These are phyloP conservation scores for Phytophthora hibernalis DNA, from an alignment of 352 stramenopile species.

Conservation along the genomic window DNA sequence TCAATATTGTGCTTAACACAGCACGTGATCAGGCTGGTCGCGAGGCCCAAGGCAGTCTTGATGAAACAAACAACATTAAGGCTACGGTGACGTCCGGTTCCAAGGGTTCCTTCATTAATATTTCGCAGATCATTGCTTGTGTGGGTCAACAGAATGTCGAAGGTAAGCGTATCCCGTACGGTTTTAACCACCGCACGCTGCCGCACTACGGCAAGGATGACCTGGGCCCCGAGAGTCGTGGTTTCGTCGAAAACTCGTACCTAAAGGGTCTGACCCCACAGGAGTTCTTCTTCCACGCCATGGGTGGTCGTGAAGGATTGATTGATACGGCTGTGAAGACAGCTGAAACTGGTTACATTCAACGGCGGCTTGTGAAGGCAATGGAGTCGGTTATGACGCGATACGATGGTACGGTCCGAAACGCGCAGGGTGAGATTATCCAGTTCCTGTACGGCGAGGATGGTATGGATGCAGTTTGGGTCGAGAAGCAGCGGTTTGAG, in stretches of 20 bases:
- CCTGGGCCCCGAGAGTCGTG: slow-evolving; percentile 97
- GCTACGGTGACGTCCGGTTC: slow-evolving; percentile 98
- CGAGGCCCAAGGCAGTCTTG: slow-evolving; percentile 86
- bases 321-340: slow-evolving; percentile 99
- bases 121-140: slow-evolving; percentile 99
- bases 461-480: slow-evolving; percentile 99
- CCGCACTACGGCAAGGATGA: slow-evolving; percentile 97
- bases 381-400: slow-evolving; percentile 99
- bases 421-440: slow-evolving; percentile 89
- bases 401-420: slow-evolving; percentile 99
- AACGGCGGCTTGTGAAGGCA: slow-evolving; percentile 99
- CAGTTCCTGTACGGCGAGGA: slow-evolving; percentile 97
- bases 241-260: slow-evolving; percentile 99
- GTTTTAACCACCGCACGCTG: slow-evolving; percentile 96
- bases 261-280: slow-evolving; percentile 93
- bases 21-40: slow-evolving; percentile 86
- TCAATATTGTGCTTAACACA: slow-evolving; percentile 97
- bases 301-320: slow-evolving; percentile 98
- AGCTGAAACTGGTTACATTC: slow-evolving; percentile 99
- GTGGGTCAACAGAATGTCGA: slow-evolving; percentile 99
- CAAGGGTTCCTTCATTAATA: slow-evolving; percentile 99
- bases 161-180: slow-evolving; percentile 97
- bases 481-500: slow-evolving; percentile 98
- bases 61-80: slow-evolving; percentile 99
- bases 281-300: slow-evolving; percentile 99